Percentiles rank a stretch among this genome's conserved stretches.
Evolutionary conservation across 257 asterid genomes (phyloP).

Genomic region (Ajuga chamaepitys): DNA sequence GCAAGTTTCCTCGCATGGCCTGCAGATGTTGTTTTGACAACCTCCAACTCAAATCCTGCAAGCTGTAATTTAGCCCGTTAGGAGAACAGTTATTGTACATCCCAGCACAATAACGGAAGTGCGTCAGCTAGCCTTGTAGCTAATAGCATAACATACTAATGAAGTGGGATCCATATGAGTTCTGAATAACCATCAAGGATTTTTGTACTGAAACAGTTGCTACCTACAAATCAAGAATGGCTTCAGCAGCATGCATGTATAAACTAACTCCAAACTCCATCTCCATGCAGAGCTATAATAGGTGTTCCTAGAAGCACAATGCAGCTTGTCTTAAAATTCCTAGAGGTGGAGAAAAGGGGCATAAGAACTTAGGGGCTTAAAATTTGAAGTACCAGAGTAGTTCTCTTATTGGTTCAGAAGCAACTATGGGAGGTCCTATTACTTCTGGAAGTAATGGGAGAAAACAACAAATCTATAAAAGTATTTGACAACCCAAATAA

Average conservation of each 20-base stretch:
- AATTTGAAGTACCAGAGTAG: neutral
- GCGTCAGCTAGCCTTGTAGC: conserved; percentile 12
- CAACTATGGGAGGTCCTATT: neutral
- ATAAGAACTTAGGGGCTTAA: neutral
- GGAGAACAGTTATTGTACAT: conserved; percentile 8
- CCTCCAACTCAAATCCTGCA: conserved; percentile 94
- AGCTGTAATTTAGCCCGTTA: conserved; percentile 48
- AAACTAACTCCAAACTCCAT: too few species aligned
- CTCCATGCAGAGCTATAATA: too few species aligned
- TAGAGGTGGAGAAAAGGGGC: neutral
- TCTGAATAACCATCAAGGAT: neutral
- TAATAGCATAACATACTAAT: neutral
- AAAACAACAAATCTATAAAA: neutral
- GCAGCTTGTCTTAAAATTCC: neutral
- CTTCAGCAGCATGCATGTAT: neutral
- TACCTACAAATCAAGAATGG: neutral
- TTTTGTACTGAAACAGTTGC: neutral
- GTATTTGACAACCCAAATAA: neutral
- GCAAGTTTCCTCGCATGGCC: conserved; percentile 98
- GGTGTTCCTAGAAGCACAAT: neutral
- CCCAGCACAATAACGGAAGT: neutral
- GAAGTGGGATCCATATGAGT: neutral
- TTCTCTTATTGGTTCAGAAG: neutral
- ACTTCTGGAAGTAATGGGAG: neutral
- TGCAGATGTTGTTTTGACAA: conserved; percentile 88